Base-by-base conservation (phyloP, 345 rosid species). In the Conringia planisiliqua region DNA sequence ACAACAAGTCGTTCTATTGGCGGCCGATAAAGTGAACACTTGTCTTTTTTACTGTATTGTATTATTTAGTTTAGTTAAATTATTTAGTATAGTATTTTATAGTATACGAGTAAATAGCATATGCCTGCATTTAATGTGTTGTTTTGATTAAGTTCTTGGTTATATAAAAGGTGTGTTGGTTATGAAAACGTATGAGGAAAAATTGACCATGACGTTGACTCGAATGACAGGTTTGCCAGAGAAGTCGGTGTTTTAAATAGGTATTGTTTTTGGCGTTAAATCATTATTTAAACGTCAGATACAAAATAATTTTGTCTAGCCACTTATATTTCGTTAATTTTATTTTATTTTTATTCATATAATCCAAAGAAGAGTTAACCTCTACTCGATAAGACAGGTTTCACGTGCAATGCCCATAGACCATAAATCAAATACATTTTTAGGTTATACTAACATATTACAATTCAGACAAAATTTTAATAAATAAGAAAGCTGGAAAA, bases 241-340 rank as follows among this genome's bases (percentile, higher is more conserved):
- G 80, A 70, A 70, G 76, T 77, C 80, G 80, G 80, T 77, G 76
- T 77, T 70, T 76, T 55, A 63, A 76, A 52, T 70, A 70, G 29
- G 52, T 57, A 44, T 62, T 62, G 56, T 61, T 54, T 62, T 62
- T 61, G 74, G 71, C 66, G 27, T 69, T 64, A 33, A 3, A 59
- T 62, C 54, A 55, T 62, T 54, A 62, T 62, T 62, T 50, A 52
- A 22, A 29, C 20, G 74, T 76, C 65, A 52, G 66, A 76, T 62
- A 24, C 70, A 70, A 59, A 76, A 69, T 62, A 52, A 43, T 52
- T 43, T 55, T 76, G 71, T 70, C 71, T 44, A 62, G 43, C 42
- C 69, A 75, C 17, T 40, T 61, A 42, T 54, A 70, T 76, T 71
- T 54, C 36, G 55, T 61, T 7, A 11, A 9, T 7, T 58, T n/a